Base-by-base conservation (phyloP, 805 yeast species). In the Lachancea quebecensis region DNA sequence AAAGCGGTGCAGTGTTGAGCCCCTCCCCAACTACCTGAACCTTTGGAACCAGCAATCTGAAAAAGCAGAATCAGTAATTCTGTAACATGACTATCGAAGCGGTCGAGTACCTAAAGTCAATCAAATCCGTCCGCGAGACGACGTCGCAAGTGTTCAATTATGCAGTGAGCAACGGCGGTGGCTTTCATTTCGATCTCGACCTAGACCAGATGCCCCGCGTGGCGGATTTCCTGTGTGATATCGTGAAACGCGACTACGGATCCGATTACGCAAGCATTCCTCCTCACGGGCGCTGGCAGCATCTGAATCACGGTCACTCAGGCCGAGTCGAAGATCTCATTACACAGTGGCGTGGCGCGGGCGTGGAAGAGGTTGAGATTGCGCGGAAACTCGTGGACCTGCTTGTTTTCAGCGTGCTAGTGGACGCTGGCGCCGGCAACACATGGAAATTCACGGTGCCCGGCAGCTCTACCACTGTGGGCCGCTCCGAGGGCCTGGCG, bases 391-490 rank as follows among this genome's bases (percentile, higher is more conserved):
- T 80, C 34, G 67, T 80, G 44, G 85, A 80, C 58, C 62, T 80
- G 45, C 75, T 79, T 51, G 71, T 79, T 3, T 73, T 80, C 30
- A 76, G 82, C 47, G 86, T 80, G 3, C 59, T 80, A 38, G 65
- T 80, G 21, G 86, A 80, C 59, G 85, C 85, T 4, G 86, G 86
- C 17, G 85, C 85, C 0, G 86, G 85, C 15, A 74, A 76, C 44
- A 54, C 52, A 9, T 80, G 86, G 86, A 59, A 55, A 35, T 80
- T 67, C 53, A 53, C 48, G 2, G 82, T 78, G 48, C 47, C 54
- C 1, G 62, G 47, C 10, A 15, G 25, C 6, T 32, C 38, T 15
- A 28, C 33, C 15, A 32, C 35, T 10, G 64, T 60, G 9, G 60
- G 57, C 25, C 68, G 86, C 57, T 74, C 81, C 11, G 86, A 80